Conservation (phyloP, 164 flowering plant genomes). For the Aristolochia fimbriata region DNA sequence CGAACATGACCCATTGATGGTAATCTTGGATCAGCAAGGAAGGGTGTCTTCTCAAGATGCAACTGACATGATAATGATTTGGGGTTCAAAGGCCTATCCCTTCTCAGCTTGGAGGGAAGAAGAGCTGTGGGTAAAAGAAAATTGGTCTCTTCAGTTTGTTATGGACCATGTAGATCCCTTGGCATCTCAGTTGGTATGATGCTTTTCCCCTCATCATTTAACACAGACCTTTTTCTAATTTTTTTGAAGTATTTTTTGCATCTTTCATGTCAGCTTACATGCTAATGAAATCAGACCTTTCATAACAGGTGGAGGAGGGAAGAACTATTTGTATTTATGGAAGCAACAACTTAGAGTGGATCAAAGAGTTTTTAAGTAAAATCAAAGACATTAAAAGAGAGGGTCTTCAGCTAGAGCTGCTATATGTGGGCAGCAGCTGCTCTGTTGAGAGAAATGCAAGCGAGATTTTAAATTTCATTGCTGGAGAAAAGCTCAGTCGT, state of each 20-base stretch:
- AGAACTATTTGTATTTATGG: constrained; percentile 56
- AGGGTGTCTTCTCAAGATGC: constrained; percentile 43
- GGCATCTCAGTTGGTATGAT: constrained; percentile 38
- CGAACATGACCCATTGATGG: constrained; percentile 47
- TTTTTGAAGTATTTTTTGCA: not conserved
- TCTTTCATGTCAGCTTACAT: not conserved
- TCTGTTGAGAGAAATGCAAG: constrained; percentile 16
- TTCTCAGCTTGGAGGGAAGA: constrained; percentile 53
- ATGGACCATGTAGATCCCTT: constrained; percentile 34
- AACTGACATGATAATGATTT: constrained; percentile 49
- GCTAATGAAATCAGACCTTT: not conserved
- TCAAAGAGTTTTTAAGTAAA: constrained; percentile 32
- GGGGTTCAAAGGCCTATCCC: constrained; percentile 74
- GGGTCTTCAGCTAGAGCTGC: constrained; percentile 38
- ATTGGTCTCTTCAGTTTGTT: constrained; percentile 41
- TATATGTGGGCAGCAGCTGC: constrained; percentile 19
- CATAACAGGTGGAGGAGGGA: constrained; percentile 56
- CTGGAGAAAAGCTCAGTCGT: constrained; percentile 20
- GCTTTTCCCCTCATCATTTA: not conserved
- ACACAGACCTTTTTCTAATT: not conserved
- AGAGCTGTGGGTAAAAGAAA: constrained; percentile 51
- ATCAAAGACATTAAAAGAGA: constrained; percentile 22
- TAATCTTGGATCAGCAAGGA: constrained; percentile 54
- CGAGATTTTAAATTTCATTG: constrained; percentile 21
- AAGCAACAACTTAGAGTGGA: constrained; percentile 53